These are phyloP conservation scores for Paspalum vaginatum DNA, from an alignment of 176 grass and related monocot genomes.

Conservation along the genomic window DNA sequence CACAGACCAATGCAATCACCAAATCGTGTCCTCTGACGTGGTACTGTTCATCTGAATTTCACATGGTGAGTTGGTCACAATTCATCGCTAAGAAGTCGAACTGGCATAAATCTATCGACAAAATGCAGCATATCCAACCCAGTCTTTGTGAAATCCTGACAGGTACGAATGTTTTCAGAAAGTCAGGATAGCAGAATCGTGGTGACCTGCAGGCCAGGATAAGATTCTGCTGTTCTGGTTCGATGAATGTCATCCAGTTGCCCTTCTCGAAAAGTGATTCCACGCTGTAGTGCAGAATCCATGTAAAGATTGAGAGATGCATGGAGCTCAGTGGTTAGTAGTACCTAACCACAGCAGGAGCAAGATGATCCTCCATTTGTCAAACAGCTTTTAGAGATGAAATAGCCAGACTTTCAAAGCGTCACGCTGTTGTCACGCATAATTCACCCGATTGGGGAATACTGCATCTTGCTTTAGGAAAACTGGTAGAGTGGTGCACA, in stretches of 20 bases:
- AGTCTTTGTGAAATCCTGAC: neutral
- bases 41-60: neutral
- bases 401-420: constrained; percentile 49
- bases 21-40: neutral
- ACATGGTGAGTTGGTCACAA: neutral
- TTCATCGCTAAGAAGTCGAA: neutral
- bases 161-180: constrained; percentile 28
- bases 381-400: constrained; percentile 17
- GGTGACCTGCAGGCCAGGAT: constrained; percentile 6
- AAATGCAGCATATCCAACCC: neutral
- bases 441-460: constrained; percentile 33
- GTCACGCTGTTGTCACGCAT: constrained; percentile 38
- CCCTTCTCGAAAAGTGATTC: constrained; percentile 8
- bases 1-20: neutral
- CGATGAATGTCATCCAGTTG: constrained; percentile 12
- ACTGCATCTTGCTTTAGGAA: constrained; percentile 43
- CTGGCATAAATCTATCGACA: constrained; percentile 8
- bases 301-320: constrained; percentile 20
- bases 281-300: constrained; percentile 29
- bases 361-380: constrained; percentile 43
- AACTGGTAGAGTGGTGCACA: neutral
- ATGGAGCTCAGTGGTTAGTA: neutral
- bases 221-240: constrained; percentile 34
- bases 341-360: neutral
- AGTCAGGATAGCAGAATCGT: constrained; percentile 11